Base-by-base conservation (phyloP, 2,329 filamentous ascomycete genomes). In the Trichoderma polysporum region DNA sequence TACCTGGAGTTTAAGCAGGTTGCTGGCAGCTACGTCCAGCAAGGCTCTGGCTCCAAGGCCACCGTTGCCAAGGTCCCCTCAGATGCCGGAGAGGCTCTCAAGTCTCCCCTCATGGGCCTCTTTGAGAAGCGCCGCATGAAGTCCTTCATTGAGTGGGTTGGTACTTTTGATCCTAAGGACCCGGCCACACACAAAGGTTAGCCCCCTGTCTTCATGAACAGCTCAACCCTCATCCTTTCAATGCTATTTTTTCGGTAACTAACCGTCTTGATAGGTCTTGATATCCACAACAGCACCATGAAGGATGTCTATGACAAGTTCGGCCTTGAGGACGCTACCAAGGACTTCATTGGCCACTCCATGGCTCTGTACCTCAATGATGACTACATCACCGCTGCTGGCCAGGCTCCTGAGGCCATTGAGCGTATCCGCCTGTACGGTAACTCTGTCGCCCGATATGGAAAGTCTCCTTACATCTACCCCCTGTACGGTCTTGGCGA, bases 301-400 rank as follows among this genome's bases (percentile, higher is more conserved):
- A 96, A 93, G 85, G 94, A 97, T n/a, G 91, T 99, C 41, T 99
- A 96, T 77, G 94, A 98, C 83, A 97, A 98, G 80, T 99, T 97
- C 74, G 91, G 93, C 67, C 90, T 99, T 69, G 95, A 99, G 83
- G 77, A 90, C 25, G 86, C 88, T 68, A 99, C 95, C 72, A 90
- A 92, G 74, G 95, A 99, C 81, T 99, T 99, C 78, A 91, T 98
- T 74, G 95, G 95, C 71, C 95, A 99, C 81, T 93, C 94, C 74
- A 99, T 99, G 95, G 95, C 95, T 68, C 89, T 99, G 58, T 98
- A 94, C 83, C 88, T 91, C 66, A 93, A 91, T 68, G 94, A 98
- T 79, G 89, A 90, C 78, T 97, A 99, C 82, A 90, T 97, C 76
- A 88, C 85, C 71, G 80, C 85, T 70, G 82, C 85, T 58, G 94